Percentiles rank a stretch among this genome's conserved stretches.
phyloP scores from a whole-genome alignment of 2,329 filamentous ascomycete genomes.

The Fusarium fujikuroi region DNA sequence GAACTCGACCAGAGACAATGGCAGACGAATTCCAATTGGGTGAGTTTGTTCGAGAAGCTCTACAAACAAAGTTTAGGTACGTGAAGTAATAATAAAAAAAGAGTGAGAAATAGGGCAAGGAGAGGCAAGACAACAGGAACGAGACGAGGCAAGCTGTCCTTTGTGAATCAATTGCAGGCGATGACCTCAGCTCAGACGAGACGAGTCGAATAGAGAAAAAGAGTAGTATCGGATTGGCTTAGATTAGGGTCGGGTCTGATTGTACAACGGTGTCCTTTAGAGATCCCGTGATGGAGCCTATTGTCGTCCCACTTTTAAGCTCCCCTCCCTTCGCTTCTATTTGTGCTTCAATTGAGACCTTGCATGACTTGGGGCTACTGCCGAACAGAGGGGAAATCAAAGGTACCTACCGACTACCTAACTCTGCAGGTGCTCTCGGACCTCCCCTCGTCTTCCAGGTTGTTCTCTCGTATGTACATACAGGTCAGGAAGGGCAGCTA shows the following conservation, averaged over 20 bases:
- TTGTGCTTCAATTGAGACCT: background rate
- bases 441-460: background rate
- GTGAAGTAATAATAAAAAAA: constrained; percentile 12
- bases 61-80: constrained; percentile 19
- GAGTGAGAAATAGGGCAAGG: constrained; percentile 35
- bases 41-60: constrained; percentile 15
- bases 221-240: constrained; percentile 2
- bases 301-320: constrained; percentile 43
- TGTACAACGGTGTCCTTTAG: constrained; percentile 54
- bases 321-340: constrained; percentile 20
- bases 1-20: constrained; percentile 18
- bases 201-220: constrained; percentile 22
- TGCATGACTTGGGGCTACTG: background rate
- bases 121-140: constrained; percentile 32
- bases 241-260: constrained; percentile 26
- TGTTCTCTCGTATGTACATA: background rate
- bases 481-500: constrained; percentile 3
- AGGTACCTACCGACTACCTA: constrained; percentile 22
- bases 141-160: constrained; percentile 41
- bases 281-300: constrained; percentile 50
- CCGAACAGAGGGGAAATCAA: constrained; percentile 7
- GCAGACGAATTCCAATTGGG: constrained; percentile 11
- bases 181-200: constrained; percentile 45
- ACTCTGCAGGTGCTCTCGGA: constrained; percentile 5
- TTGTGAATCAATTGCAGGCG: constrained; percentile 44